Percentiles rank a stretch among this genome's conserved stretches.
These are phyloP conservation scores for Yueomyces sp. DNA, from an alignment of 805 yeast genomes.

Conservation along the genomic window DNA sequence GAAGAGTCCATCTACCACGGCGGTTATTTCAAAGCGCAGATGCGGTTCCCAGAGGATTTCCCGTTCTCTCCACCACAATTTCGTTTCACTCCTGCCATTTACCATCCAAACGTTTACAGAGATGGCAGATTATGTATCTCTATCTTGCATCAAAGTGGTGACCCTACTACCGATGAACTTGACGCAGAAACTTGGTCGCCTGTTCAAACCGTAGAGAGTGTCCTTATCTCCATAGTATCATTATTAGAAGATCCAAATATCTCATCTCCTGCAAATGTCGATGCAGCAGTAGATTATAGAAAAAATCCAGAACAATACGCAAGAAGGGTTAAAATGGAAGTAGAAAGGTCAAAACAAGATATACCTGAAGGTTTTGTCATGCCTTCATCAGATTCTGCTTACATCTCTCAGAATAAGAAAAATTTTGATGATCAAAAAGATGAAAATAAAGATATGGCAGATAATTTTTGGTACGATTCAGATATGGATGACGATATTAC, in stretches of 20 bases:
- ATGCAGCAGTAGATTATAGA: constrained; percentile 85
- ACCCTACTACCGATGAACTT: constrained; percentile 79
- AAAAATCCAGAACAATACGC: constrained; percentile 67
- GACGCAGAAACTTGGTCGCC: constrained; percentile 93
- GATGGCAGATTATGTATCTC: constrained; percentile 91
- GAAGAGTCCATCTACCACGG: constrained; percentile 87
- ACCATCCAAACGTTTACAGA: constrained; percentile 88
- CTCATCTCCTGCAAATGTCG: constrained; percentile 89
- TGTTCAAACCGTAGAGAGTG: constrained; percentile 85
- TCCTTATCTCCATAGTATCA: constrained; percentile 79
- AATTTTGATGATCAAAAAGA: background rate
- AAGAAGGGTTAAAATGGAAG: constrained; percentile 66
- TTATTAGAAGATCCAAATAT: constrained; percentile 89
- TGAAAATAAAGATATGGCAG: constrained; percentile 48
- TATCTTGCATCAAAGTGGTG: constrained; percentile 84
- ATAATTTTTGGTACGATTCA: constrained; percentile 70
- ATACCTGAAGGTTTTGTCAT: constrained; percentile 78
- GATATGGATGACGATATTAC: constrained; percentile 52
- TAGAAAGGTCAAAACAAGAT: constrained; percentile 68
- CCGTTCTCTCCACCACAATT: constrained; percentile 90
- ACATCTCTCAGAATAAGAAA: constrained; percentile 23
- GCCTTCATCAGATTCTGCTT: constrained; percentile 52
- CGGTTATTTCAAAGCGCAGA: constrained; percentile 86
- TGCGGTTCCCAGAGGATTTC: constrained; percentile 84
- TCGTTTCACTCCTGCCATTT: constrained; percentile 84